Evolutionary conservation across 202 grass and related monocot genomes (phyloP), one percentile per base, ranked within the genome.

Genomic region (Schoenoplectus tabernaemontani): DNA sequence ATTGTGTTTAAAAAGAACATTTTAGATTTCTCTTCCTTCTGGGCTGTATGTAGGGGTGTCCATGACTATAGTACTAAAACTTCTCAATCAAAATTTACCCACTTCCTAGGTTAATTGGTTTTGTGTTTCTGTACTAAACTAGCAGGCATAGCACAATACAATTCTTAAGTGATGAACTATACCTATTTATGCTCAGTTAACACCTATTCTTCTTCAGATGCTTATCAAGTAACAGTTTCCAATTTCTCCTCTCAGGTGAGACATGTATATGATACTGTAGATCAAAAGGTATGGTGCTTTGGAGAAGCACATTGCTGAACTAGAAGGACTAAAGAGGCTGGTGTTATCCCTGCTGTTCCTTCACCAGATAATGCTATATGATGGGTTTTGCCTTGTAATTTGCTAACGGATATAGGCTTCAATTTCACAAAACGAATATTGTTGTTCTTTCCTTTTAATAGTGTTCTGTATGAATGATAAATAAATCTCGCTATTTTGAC

Each of bases 271-370:
- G 84, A 93, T 42, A 66, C 67, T 4, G 16, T 77, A 1, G 88
- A 93, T 0, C 28, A 69, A 76, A 43, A 80, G 34, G n/a, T 91
- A 87, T 85, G 80, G 62, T 56, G 67, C 78, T 80, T 62, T 93
- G 24, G 86, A 93, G 46, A 85, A 86, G 34, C 79, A 84, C 59
- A 80, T 93, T 81, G 66, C 65, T 23, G 82, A 86, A 81, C 64
- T 93, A 83, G 91, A 93, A 81, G 79, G 74, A 20, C 87, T 70
- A 79, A 81, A 57, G 81, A 73, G 32, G 11, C 46, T 4, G 82
- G 50, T 44, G 7, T 74, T 76, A 68, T 75, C 79, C 47, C 9
- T 2, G 5, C 78, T 79, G 75, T 59, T 83, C 54, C 13, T 3
- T 84, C 78, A 30, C 68, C 64, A 61, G 80, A 74, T 76, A 16